Evolutionary conservation across 2,329 filamentous ascomycete genomes (phyloP).

Genomic region (Chrysosporium queenslandicum): DNA sequence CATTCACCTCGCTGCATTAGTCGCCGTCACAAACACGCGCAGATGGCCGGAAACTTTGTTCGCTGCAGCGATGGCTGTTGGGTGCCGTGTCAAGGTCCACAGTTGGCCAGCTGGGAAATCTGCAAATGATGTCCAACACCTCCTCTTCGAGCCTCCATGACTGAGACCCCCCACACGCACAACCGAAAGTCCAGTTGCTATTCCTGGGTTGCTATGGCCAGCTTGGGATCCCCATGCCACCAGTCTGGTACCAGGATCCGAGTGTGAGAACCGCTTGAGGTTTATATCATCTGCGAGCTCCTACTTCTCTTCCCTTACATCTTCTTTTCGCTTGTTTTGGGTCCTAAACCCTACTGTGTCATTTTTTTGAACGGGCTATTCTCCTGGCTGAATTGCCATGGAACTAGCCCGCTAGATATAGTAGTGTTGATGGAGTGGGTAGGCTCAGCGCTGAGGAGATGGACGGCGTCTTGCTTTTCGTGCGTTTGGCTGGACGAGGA

Average conservation of each 20-base stretch:
- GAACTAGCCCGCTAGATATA: conserved; percentile 8
- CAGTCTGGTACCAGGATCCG: neutral
- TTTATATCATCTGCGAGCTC: conserved; percentile 5
- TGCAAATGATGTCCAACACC: conserved; percentile 7
- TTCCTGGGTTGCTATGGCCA: neutral
- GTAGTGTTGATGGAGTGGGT: conserved; percentile 27
- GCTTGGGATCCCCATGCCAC: conserved; percentile 1
- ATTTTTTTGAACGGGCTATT: neutral
- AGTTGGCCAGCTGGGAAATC: neutral
- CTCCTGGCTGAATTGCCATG: conserved; percentile 9
- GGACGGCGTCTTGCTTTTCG: conserved; percentile 33
- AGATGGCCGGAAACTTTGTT: conserved; percentile 5
- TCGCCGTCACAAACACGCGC: conserved; percentile 5
- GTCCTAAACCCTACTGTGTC: neutral
- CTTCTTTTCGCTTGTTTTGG: neutral
- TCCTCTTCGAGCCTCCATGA: neutral
- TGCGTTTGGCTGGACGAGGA: conserved; percentile 27
- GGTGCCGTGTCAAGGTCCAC: conserved; percentile 1
- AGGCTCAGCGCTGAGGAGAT: conserved; percentile 32
- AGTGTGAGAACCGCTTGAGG: neutral
- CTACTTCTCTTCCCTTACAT: neutral
- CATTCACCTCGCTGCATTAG: conserved; percentile 3
- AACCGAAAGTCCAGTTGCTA: too few relatives aligned
- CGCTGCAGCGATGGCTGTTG: neutral
- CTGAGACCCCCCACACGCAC: conserved; percentile 10